Percentiles rank a stretch among this genome's conserved stretches.
Evolutionary conservation across 2,329 filamentous ascomycete species (phyloP).

Genomic region (Fusarium mexicanum): DNA sequence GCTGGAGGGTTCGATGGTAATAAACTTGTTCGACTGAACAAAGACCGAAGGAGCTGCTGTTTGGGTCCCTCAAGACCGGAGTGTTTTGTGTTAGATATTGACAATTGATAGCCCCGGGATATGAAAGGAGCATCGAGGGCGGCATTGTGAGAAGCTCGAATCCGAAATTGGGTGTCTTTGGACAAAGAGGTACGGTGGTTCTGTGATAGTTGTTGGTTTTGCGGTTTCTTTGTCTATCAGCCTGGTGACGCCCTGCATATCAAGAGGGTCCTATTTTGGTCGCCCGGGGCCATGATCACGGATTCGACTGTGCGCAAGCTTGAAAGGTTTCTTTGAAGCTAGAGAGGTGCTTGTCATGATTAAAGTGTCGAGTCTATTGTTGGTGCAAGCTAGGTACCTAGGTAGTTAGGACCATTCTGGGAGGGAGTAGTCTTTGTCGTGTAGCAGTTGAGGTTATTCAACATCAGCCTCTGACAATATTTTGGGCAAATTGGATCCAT

Average conservation of each 20-base stretch:
- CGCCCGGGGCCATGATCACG: neutral
- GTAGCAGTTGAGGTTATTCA: neutral
- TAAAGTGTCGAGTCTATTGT: constrained; percentile 24
- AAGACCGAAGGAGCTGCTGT: constrained; percentile 16
- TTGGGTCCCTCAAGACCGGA: neutral
- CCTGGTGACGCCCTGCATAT: neutral
- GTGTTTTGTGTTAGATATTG: neutral
- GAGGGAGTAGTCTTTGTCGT: constrained; percentile 22
- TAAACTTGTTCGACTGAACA: constrained; percentile 35
- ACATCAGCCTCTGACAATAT: neutral
- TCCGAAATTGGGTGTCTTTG: constrained; percentile 6
- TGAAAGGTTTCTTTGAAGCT: constrained; percentile 27
- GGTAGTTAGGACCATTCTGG: neutral
- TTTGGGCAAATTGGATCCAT: neutral
- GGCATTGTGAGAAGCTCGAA: constrained; percentile 24
- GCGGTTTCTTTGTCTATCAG: constrained; percentile 32
- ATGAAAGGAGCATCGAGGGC: constrained; percentile 7
- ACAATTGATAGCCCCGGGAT: neutral
- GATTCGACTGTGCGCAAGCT: neutral
- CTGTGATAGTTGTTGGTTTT: constrained; percentile 13
- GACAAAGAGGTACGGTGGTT: constrained; percentile 22
- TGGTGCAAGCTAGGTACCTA: constrained; percentile 7
- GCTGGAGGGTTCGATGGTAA: constrained; percentile 24
- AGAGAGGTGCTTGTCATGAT: constrained; percentile 4
- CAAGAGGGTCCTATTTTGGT: constrained; percentile 16